These are phyloP conservation scores for Eucalyptus regnans DNA, from an alignment of 345 rosid species.

Conservation along the genomic window DNA sequence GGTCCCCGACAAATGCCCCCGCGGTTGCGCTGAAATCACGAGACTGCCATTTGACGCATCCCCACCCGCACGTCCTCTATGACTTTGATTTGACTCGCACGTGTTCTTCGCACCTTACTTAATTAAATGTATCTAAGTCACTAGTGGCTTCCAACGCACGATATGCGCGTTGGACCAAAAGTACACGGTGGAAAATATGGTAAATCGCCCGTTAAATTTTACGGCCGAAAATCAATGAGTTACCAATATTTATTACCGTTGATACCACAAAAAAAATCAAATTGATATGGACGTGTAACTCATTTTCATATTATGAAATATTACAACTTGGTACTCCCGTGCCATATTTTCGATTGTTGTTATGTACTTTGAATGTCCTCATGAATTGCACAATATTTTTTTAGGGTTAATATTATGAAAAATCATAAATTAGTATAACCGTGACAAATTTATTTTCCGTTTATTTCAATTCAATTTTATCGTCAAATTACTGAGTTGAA, in stretches of 20 bases:
- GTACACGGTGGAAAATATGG: not conserved
- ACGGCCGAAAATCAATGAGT: no score
- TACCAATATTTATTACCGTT: not conserved
- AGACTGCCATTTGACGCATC: not conserved
- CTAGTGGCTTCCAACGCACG: not conserved
- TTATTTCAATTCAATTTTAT: no score
- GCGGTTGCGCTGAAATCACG: not conserved
- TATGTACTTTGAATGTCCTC: not conserved
- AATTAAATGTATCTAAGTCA: not conserved
- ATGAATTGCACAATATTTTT: no score
- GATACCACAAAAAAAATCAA: not conserved
- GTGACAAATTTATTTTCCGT: accelerated
- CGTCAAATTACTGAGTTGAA: accelerated
- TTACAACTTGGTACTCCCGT: not conserved
- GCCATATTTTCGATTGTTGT: not conserved
- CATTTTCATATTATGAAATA: not conserved
- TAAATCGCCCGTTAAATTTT: not conserved
- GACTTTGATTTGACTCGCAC: not conserved
- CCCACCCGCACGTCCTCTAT: not conserved
- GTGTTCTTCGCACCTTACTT: not conserved
- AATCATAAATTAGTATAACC: accelerated
- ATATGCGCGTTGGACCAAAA: not conserved
- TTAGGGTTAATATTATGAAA: no score
- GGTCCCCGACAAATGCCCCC: not conserved
- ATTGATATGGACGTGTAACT: no score